A percentile compares a stretch with the other conserved stretches of the same genome.
phyloP scores from a whole-genome alignment of 768 basidiomycete species.

The Tylopilus subfusipes region DNA sequence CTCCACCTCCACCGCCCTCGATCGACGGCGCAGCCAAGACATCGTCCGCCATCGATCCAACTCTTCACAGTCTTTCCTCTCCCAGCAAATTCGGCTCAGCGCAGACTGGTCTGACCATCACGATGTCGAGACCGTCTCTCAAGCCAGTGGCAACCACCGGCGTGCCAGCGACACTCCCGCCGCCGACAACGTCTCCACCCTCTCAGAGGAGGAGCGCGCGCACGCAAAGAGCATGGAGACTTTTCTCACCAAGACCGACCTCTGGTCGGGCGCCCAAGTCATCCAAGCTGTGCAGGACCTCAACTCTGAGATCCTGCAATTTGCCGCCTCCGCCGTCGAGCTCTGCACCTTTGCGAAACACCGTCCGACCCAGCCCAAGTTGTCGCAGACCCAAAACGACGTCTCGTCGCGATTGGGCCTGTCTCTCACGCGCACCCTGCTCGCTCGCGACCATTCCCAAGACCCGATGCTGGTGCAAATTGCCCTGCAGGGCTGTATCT shows the following conservation, averaged over 20 bases:
- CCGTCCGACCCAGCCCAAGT: conserved; percentile 38
- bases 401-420: conserved; percentile 62
- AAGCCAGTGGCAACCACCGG: conserved; percentile 10
- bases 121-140: conserved; percentile 17
- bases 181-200: conserved; percentile 28
- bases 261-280: conserved; percentile 74
- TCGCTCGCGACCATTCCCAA: conserved; percentile 64
- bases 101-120: conserved; percentile 32
- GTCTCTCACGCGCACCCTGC: conserved; percentile 56
- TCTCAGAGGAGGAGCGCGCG: conserved; percentile 53
- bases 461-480: conserved; percentile 77
- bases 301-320: conserved; percentile 79
- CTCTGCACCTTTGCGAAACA: conserved; percentile 51
- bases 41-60: conserved; percentile 27
- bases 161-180: conserved; percentile 9
- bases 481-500: conserved; percentile 68
- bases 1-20: conserved; percentile 22
- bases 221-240: conserved; percentile 56
- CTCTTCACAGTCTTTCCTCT: conserved; percentile 28
- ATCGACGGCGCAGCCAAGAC: conserved; percentile 30
- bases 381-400: conserved; percentile 54
- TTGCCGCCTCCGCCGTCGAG: conserved; percentile 72
- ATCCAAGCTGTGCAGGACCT: conserved; percentile 77
- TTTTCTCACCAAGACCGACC: conserved; percentile 71
- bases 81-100: conserved; percentile 31